These are phyloP conservation scores for Mycosarcoma maydis DNA, from an alignment of 1,284 basidiomycete genomes.

Conservation along the genomic window DNA sequence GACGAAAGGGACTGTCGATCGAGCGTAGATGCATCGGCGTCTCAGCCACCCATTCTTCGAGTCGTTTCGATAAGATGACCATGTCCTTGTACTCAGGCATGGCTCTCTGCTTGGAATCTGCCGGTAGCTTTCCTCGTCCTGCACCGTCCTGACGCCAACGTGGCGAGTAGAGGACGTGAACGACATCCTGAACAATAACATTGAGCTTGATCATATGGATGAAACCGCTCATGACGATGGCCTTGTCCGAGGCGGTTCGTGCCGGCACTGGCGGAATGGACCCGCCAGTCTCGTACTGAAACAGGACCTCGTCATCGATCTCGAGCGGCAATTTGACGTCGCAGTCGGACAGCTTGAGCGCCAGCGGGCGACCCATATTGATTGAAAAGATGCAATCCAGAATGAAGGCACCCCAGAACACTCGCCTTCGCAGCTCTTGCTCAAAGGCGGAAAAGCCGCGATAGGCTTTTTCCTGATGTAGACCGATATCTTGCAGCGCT, in stretches of 20 bases:
- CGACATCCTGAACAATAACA: constrained; percentile 53
- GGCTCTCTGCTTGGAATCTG: constrained; percentile 11
- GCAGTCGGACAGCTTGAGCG: constrained; percentile 52
- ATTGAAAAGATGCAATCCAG: constrained; percentile 59
- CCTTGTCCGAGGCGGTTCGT: constrained; percentile 19
- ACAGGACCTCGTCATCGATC: constrained; percentile 41
- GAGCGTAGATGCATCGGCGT: constrained; percentile 46
- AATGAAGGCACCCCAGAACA: constrained; percentile 60
- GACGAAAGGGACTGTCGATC: constrained; percentile 43
- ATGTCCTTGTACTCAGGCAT: constrained; percentile 58
- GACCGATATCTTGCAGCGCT: constrained; percentile 57
- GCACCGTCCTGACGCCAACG: constrained; percentile 31
- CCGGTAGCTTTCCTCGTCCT: constrained; percentile 18
- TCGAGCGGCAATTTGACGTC: constrained; percentile 52
- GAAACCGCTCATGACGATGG: constrained; percentile 52
- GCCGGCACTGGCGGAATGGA: constrained; percentile 13
- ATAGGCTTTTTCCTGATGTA: constrained; percentile 59
- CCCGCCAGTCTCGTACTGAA: constrained; percentile 34
- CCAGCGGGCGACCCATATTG: constrained; percentile 59
- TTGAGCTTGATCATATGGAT: constrained; percentile 59
- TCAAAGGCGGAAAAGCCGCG: constrained; percentile 53
- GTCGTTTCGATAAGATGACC: constrained; percentile 45
- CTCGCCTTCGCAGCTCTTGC: constrained; percentile 50
- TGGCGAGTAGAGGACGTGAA: constrained; percentile 49
- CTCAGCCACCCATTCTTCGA: constrained; percentile 56